A percentile compares a stretch with the other conserved stretches of the same genome.
Conservation (phyloP, 345 rosid species). For the Odontarrhena argentea region DNA sequence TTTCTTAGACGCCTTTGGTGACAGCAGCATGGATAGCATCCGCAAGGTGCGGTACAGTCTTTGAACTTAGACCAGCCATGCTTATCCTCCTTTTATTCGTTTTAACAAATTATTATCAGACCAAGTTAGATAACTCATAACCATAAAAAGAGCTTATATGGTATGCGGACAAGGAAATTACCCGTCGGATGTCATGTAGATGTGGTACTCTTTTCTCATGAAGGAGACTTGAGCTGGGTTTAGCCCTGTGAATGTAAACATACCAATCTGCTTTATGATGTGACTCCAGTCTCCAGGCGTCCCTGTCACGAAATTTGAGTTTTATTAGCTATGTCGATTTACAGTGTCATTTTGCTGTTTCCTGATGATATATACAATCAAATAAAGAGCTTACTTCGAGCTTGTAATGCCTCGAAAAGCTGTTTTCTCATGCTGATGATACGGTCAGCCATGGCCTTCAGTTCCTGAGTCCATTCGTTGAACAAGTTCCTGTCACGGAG, state of each 20-base stretch:
- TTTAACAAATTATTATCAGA: background rate
- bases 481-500: conserved; percentile 66
- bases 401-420: conserved; percentile 64
- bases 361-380: background rate
- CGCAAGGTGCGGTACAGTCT: conserved; percentile 73
- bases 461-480: conserved; percentile 74
- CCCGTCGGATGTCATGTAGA: conserved; percentile 84
- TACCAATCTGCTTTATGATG: conserved; percentile 73
- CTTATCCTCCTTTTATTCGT: conserved; percentile 63
- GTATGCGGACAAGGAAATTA: conserved; percentile 31
- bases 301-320: conserved; percentile 41
- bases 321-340: conserved; percentile 4
- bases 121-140: conserved; percentile 21
- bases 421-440: conserved; percentile 74
- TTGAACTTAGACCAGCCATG: conserved; percentile 76
- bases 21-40: conserved; percentile 72
- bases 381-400: conserved; percentile 47
- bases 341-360: background rate
- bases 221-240: conserved; percentile 63
- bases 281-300: conserved; percentile 87
- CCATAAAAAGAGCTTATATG: background rate
- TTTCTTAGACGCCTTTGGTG: conserved; percentile 39
- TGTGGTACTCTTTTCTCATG: conserved; percentile 70
- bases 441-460: conserved; percentile 86
- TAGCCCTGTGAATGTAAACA: conserved; percentile 79